Evolutionary conservation across 2,329 filamentous ascomycete species (phyloP).

Genomic region (Elsinoe fawcettii): DNA sequence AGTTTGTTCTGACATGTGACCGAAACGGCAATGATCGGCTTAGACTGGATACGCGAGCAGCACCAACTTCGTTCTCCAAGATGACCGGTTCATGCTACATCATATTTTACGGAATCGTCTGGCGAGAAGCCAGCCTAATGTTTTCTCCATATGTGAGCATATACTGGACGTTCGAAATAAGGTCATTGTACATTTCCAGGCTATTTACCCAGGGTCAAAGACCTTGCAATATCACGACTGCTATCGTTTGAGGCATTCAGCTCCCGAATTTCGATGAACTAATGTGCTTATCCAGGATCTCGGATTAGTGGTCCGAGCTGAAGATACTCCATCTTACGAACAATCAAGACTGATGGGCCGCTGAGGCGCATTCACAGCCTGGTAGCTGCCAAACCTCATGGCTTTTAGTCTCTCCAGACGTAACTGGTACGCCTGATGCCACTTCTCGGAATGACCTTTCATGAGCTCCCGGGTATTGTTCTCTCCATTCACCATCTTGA

Average conservation of each 20-base stretch:
- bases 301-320: background rate
- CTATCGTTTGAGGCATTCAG: background rate
- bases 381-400: constrained; percentile 17
- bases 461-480: constrained; percentile 22
- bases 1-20: background rate
- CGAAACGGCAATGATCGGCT: background rate
- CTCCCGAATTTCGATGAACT: too few species aligned
- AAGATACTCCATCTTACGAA: background rate
- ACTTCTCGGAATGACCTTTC: constrained; percentile 31
- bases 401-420: constrained; percentile 28
- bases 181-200: background rate
- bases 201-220: background rate
- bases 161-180: too few species aligned
- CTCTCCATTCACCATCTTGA: constrained; percentile 34
- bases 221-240: background rate
- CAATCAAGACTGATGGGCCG: background rate
- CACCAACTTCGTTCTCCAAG: too few species aligned
- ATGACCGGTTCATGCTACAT: too few species aligned
- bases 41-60: background rate
- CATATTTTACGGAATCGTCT: too few species aligned
- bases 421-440: constrained; percentile 31
- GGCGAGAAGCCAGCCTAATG: too few species aligned
- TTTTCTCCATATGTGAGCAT: too few species aligned
- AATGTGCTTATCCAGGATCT: background rate
- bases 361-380: background rate